phyloP scores from a whole-genome alignment of 495 filamentous ascomycete genomes.

The Hypoxylon fragiforme region DNA sequence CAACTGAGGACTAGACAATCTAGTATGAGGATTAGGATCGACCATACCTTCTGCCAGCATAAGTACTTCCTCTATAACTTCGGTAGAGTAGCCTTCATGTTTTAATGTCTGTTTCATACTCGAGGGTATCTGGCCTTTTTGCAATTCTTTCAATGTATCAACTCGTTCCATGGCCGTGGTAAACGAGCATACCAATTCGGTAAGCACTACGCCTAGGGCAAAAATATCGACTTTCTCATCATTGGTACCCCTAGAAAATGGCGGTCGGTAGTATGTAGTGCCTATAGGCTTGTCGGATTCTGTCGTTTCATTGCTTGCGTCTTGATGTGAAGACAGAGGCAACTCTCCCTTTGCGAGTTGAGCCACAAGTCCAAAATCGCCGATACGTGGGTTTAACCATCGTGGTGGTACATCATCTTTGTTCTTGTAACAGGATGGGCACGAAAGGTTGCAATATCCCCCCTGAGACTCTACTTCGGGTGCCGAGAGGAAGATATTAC shows the following conservation, averaged over 20 bases:
- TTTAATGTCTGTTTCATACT: constrained; percentile 12
- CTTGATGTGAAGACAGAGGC: constrained; percentile 5
- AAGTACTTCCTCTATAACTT: constrained; percentile 46
- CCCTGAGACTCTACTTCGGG: constrained; percentile 23
- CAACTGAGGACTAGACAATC: constrained; percentile 43
- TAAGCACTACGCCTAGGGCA: constrained; percentile 57
- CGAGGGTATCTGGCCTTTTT: constrained; percentile 31
- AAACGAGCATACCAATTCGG: constrained; percentile 55
- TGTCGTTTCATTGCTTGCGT: neutral
- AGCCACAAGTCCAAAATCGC: constrained; percentile 59
- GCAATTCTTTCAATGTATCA: constrained; percentile 50
- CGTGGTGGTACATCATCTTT: constrained; percentile 20
- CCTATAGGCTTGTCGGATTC: constrained; percentile 15
- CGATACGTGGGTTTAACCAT: constrained; percentile 57
- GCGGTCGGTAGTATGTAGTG: constrained; percentile 36
- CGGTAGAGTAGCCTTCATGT: constrained; percentile 35
- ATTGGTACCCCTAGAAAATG: constrained; percentile 37
- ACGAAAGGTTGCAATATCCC: constrained; percentile 38
- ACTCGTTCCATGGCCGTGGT: constrained; percentile 60
- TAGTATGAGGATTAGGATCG: constrained; percentile 41
- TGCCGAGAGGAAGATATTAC: constrained; percentile 90
- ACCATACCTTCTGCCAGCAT: constrained; percentile 54
- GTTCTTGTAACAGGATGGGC: constrained; percentile 28
- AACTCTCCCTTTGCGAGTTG: constrained; percentile 50
- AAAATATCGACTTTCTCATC: constrained; percentile 60